phyloP scores from a whole-genome alignment of 495 filamentous ascomycete genomes.

The Penicillium longicatenatum region DNA sequence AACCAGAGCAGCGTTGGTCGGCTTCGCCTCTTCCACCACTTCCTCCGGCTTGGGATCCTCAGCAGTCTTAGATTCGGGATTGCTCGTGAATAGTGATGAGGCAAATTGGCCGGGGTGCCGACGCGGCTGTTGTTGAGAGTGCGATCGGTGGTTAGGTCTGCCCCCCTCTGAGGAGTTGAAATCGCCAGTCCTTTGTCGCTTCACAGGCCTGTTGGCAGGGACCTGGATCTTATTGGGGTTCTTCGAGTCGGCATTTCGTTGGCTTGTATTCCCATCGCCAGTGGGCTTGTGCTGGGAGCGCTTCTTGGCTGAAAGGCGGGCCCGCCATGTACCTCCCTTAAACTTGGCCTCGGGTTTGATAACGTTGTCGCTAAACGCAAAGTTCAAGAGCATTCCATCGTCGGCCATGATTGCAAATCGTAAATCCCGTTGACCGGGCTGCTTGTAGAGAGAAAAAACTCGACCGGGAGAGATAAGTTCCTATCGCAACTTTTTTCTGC shows the following conservation, averaged over 20 bases:
- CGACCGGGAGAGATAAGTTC: slow-evolving; percentile 16
- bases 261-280: slow-evolving; percentile 25
- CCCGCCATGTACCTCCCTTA: slow-evolving; percentile 89
- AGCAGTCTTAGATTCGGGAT: slow-evolving; percentile 65
- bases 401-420: slow-evolving; percentile 68
- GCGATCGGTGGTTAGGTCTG: slow-evolving; percentile 17
- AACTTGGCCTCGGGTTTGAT: slow-evolving; percentile 66
- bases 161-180: slow-evolving; percentile 15
- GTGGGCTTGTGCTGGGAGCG: slow-evolving; percentile 54
- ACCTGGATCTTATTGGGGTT: slow-evolving; percentile 47
- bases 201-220: slow-evolving; percentile 34
- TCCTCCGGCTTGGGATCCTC: slow-evolving; percentile 46
- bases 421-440: slow-evolving; percentile 10
- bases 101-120: slow-evolving; percentile 60
- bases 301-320: slow-evolving; percentile 80
- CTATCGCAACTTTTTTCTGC: slow-evolving; percentile 34
- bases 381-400: slow-evolving; percentile 94
- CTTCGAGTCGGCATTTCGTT: slow-evolving; percentile 21
- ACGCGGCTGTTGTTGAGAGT: slow-evolving; percentile 25
- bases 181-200: slow-evolving; percentile 41
- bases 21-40: slow-evolving; percentile 59
- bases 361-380: slow-evolving; percentile 66
- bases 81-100: slow-evolving; percentile 89
- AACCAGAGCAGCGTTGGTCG: slow-evolving; percentile 95
- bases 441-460: slow-evolving; percentile 3